Conservation (phyloP, 2,329 filamentous ascomycete species). For the Colletotrichum siamense region DNA sequence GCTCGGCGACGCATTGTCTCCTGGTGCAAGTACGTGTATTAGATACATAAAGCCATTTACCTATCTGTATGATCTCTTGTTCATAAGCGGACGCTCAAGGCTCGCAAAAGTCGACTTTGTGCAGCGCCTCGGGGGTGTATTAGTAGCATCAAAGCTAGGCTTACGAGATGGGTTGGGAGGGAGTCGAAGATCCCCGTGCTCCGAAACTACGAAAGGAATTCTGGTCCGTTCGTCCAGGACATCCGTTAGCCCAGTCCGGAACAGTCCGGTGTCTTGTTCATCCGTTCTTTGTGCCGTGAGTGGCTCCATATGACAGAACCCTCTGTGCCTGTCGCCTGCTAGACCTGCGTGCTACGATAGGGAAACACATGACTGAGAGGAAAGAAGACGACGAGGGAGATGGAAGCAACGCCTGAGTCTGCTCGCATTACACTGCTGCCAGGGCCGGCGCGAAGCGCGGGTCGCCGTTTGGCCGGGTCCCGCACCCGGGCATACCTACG, state of each 20-base stretch:
- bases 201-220: not conserved
- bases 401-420: not conserved
- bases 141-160: not conserved
- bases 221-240: slow-evolving; percentile 4
- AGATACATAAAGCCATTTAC: not conserved
- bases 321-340: not conserved
- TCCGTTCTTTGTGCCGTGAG: not conserved
- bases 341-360: not conserved
- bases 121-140: not conserved
- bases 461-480: not conserved
- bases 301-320: not conserved
- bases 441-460: not conserved
- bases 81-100: not conserved
- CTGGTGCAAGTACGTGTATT: slow-evolving; percentile 12
- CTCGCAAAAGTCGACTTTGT: not conserved
- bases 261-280: not conserved
- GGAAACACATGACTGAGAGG: not conserved
- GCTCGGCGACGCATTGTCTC: not conserved
- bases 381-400: not conserved
- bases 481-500: not conserved
- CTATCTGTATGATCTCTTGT: not conserved
- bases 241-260: slow-evolving; percentile 9
- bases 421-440: not conserved
- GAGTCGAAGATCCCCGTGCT: not conserved
- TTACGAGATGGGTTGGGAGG: not conserved